Conservation (phyloP, 2,329 filamentous ascomycete species). For the Epichloe sylvatica region DNA sequence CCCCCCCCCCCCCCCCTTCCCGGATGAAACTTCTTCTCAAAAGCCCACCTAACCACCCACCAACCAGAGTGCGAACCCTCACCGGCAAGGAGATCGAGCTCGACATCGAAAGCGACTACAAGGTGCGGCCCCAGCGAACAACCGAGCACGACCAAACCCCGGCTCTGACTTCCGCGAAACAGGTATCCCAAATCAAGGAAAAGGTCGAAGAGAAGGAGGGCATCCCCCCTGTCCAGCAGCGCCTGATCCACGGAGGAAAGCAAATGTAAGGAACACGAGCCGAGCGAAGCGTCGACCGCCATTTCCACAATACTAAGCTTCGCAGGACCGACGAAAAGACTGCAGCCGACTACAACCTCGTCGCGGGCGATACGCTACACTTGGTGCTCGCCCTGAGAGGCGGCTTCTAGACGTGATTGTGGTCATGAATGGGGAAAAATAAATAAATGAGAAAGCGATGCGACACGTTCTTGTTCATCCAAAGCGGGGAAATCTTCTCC, state of each 20-base stretch:
- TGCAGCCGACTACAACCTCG: constrained; percentile 76
- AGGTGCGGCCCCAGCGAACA: constrained; percentile 38
- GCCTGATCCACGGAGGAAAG: constrained; percentile 91
- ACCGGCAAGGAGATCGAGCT: constrained; percentile 99
- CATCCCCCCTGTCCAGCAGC: constrained; percentile 91
- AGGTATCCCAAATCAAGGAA: constrained; percentile 96
- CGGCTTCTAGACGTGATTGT: constrained; percentile 28
- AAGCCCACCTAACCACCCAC: neutral
- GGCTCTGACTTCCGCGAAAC: neutral
- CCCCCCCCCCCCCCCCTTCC: too few species aligned
- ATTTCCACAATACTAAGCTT: neutral
- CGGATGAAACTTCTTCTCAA: neutral
- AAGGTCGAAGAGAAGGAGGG: constrained; percentile 98
- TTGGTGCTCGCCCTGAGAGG: constrained; percentile 88
- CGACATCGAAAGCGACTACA: constrained; percentile 89
- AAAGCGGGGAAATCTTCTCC: too few species aligned
- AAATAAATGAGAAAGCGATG: too few species aligned
- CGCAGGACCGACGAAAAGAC: constrained; percentile 87
- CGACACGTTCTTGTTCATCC: neutral
- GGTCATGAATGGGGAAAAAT: neutral
- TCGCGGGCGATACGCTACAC: constrained; percentile 86
- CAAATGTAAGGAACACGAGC: constrained; percentile 59
- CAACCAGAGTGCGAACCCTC: constrained; percentile 75
- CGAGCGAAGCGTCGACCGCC: neutral
- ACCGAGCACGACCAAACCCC: neutral